These are phyloP conservation scores for Clathrus columnatus DNA, from an alignment of 768 basidiomycete genomes.

Conservation along the genomic window DNA sequence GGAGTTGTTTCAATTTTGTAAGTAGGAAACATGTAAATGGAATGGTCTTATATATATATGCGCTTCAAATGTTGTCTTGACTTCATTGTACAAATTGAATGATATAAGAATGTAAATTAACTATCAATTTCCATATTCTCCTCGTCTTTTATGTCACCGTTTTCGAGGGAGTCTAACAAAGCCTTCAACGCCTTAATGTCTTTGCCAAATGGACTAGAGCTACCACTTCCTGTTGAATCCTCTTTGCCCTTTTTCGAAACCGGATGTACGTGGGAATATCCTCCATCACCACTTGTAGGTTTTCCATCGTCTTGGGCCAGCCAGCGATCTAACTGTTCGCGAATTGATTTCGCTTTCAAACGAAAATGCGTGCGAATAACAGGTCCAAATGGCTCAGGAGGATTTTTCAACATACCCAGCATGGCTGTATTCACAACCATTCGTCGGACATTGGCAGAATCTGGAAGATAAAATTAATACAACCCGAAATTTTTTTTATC, in stretches of 20 bases:
- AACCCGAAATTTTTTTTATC: neutral
- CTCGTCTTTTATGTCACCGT: conserved; percentile 16
- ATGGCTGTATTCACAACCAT: conserved; percentile 92
- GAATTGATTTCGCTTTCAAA: conserved; percentile 66
- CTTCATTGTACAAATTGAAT: no score
- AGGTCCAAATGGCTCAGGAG: conserved; percentile 79
- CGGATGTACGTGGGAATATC: conserved; percentile 4
- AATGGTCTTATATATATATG: no score
- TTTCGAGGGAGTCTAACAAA: conserved; percentile 38
- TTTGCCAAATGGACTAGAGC: conserved; percentile 52
- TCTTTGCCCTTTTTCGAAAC: conserved; percentile 27
- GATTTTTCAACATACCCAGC: conserved; percentile 72
- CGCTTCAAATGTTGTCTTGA: no score
- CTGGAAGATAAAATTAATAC: conserved; percentile 29
- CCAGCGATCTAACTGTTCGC: conserved; percentile 73
- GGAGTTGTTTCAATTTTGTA: no score
- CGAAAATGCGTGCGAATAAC: conserved; percentile 88
- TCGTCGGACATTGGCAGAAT: conserved; percentile 85
- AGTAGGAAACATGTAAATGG: no score
- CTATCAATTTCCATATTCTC: conserved; percentile 5
- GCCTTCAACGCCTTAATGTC: conserved; percentile 68
- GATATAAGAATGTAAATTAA: neutral
- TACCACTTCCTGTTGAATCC: conserved; percentile 33
- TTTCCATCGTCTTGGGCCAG: conserved; percentile 66
- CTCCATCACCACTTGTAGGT: conserved; percentile 44